Conservation (phyloP, 73 alveolate genomes). For the Paramecium sonneborni region DNA sequence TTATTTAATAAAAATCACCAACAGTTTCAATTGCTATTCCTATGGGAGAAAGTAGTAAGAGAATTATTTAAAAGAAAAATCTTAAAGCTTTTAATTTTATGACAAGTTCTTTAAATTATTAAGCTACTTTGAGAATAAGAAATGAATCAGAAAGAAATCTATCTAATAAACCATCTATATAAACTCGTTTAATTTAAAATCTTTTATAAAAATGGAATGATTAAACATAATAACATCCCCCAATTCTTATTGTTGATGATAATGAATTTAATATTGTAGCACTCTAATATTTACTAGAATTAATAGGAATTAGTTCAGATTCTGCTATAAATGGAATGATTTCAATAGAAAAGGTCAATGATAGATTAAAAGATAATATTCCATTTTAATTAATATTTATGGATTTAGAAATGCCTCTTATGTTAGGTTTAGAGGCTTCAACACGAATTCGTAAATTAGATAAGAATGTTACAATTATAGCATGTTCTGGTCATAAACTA, state of each 20-base stretch:
- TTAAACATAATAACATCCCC: neutral
- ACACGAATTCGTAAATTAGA: neutral
- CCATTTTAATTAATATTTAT: slow-evolving; percentile 14
- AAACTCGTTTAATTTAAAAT: neutral
- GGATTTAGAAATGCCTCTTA: slow-evolving; percentile 50
- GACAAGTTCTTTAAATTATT: neutral
- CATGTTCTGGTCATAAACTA: slow-evolving; percentile 6
- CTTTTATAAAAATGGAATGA: slow-evolving; percentile 19
- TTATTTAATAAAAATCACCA: neutral
- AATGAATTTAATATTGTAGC: slow-evolving; percentile 28
- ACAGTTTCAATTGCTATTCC: slow-evolving; percentile 11
- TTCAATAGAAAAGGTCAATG: neutral
- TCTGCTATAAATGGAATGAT: neutral
- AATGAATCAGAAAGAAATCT: slow-evolving; percentile 25
- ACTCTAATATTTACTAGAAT: neutral
- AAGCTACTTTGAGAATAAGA: neutral
- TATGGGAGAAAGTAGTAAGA: neutral
- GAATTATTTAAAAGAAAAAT: neutral
- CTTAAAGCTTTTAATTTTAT: neutral
- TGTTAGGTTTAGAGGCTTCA: slow-evolving; percentile 22
- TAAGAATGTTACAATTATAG: neutral
- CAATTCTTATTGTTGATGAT: slow-evolving; percentile 36
- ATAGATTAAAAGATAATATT: neutral
- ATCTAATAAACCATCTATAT: neutral
- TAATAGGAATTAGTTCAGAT: neutral